Evolutionary conservation across 2,329 filamentous ascomycete genomes (phyloP).

Genomic region (Dothidotthia symphoricarpi): DNA sequence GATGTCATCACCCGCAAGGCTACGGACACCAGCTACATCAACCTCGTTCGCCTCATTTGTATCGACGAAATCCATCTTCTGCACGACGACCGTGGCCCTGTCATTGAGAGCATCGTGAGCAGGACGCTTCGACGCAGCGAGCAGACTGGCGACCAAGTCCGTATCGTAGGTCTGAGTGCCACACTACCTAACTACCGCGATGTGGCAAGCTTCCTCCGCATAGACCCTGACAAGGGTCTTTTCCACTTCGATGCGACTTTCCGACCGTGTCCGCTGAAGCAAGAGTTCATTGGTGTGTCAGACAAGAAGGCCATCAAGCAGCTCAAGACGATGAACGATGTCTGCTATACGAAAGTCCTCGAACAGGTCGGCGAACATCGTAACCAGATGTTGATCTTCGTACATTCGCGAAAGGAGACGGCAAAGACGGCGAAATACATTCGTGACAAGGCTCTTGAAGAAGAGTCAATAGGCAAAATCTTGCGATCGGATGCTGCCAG

Average conservation of each 20-base stretch:
- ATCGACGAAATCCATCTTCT: constrained; percentile 98
- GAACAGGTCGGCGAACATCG: constrained; percentile 91
- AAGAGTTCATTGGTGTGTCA: constrained; percentile 96
- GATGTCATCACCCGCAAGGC: constrained; percentile 98
- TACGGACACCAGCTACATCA: constrained; percentile 94
- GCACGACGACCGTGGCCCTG: constrained; percentile 94
- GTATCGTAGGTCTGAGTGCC: constrained; percentile 87
- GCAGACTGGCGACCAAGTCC: constrained; percentile 89
- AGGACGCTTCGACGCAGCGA: constrained; percentile 90
- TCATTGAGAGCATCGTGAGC: constrained; percentile 94
- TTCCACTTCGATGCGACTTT: constrained; percentile 97
- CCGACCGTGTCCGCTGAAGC: constrained; percentile 87
- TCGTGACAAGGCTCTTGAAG: constrained; percentile 92
- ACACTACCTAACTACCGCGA: constrained; percentile 96
- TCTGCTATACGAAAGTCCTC: constrained; percentile 95
- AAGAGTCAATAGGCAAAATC: constrained; percentile 96
- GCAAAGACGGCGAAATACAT: constrained; percentile 97
- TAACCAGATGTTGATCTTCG: constrained; percentile 98
- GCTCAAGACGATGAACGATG: constrained; percentile 98
- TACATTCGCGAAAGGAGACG: constrained; percentile 97
- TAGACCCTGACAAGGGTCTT: constrained; percentile 78
- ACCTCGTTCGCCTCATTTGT: constrained; percentile 90
- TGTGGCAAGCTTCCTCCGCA: constrained; percentile 90
- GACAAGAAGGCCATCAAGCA: constrained; percentile 99
- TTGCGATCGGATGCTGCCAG: constrained; percentile 89